These are phyloP conservation scores for Fusarium fracticaudum DNA, from an alignment of 2,329 filamentous ascomycete species.

Conservation along the genomic window DNA sequence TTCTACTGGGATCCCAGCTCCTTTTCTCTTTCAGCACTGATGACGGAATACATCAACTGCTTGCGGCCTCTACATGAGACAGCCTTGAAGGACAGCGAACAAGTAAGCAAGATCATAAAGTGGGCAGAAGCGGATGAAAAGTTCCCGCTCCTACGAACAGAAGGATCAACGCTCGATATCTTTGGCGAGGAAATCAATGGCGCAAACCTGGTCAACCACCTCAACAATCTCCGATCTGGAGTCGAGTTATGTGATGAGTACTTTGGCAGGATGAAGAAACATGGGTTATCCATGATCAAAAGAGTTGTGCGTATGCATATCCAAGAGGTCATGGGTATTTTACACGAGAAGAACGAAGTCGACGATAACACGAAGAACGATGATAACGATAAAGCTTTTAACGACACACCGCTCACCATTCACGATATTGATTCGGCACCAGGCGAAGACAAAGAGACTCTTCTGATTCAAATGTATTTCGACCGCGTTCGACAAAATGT, in stretches of 20 bases:
- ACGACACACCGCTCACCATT: background rate
- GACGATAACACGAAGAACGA: background rate
- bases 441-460: slow-evolving; percentile 13
- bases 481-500: slow-evolving; percentile 20
- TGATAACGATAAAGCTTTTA: accelerated
- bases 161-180: slow-evolving; percentile 20
- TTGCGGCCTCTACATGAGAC: background rate
- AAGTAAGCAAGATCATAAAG: slow-evolving; percentile 7
- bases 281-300: background rate
- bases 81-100: background rate
- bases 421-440: slow-evolving; percentile 28
- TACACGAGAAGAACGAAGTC: slow-evolving; percentile 10
- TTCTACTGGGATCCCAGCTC: slow-evolving; percentile 34
- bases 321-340: slow-evolving; percentile 23
- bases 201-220: slow-evolving; percentile 16
- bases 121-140: slow-evolving; percentile 24
- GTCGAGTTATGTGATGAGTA: slow-evolving; percentile 26
- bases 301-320: slow-evolving; percentile 25
- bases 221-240: slow-evolving; percentile 17
- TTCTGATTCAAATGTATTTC: slow-evolving; percentile 28
- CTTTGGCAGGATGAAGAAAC: slow-evolving; percentile 16
- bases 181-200: slow-evolving; percentile 23
- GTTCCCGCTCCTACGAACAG: slow-evolving; percentile 11
- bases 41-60: slow-evolving; percentile 11
- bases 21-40: slow-evolving; percentile 21